Evolutionary conservation across 805 yeast genomes (phyloP).

Genomic region (Candida hungchunana): DNA sequence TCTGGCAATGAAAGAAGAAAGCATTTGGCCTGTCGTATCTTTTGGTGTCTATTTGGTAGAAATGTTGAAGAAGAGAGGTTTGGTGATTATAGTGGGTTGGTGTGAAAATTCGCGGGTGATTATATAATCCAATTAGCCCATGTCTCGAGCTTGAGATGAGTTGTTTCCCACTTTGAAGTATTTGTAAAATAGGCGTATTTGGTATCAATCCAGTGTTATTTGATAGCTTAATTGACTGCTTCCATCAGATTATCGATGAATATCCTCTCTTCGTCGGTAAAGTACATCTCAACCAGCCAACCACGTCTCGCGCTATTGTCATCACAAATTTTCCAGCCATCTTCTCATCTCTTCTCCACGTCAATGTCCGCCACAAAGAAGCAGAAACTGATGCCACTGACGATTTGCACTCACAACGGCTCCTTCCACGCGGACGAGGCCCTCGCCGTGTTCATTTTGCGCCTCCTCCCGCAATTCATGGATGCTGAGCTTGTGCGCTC

Average conservation of each 20-base stretch:
- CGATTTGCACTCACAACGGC: conserved; percentile 89
- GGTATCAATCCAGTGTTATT: no score
- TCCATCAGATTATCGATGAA: no score
- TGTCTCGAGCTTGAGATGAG: no score
- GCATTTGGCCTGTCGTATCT: not conserved
- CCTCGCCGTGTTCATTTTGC: conserved; percentile 84
- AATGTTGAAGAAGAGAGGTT: no score
- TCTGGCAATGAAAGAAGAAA: conserved; percentile 9
- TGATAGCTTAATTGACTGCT: no score
- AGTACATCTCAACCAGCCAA: conserved; percentile 2
- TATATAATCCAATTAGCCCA: conserved; percentile 2
- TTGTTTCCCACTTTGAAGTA: no score
- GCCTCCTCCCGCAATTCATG: conserved; percentile 61
- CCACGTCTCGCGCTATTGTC: conserved; percentile 9
- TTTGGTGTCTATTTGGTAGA: no score
- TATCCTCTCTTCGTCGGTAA: no score
- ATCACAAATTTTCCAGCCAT: conserved; percentile 6
- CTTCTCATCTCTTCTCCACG: not conserved
- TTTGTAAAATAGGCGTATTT: not conserved
- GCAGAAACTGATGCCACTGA: conserved; percentile 36
- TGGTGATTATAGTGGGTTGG: no score
- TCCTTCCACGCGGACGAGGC: conserved; percentile 97
- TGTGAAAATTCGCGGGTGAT: conserved; percentile 1
- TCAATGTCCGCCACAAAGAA: conserved; percentile 21
- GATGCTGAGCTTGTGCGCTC: conserved; percentile 75